Base-by-base conservation (phyloP, 2,329 filamentous ascomycete genomes). In the Escovopsis sp. region DNA sequence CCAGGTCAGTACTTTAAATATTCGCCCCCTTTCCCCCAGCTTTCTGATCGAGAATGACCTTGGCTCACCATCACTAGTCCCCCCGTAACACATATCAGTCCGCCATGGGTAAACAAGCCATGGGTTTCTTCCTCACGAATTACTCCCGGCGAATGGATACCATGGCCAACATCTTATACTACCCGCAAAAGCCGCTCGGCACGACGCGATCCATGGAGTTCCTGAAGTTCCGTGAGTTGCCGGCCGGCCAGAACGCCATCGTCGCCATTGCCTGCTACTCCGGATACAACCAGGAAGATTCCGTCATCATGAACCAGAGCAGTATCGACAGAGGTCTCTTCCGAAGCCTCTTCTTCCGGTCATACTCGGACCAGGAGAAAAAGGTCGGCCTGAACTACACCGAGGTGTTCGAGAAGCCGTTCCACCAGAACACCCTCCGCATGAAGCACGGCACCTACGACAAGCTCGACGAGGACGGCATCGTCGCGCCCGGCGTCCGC, bases 201-300 rank as follows among this genome's bases (percentile, higher is more conserved):
- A 96, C 89, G 2, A 98, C 91, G 15, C 77, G 88, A 49, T 94
- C 89, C 4, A 98, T 98, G 93, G 91, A 98, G 62, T 96, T 93
- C 63, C 70, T 98, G 54, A 94, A 94, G 57, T 98, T 98, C 80
- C 78, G 91, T 65, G 91, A 98, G 63, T 70, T 98, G 45, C 91
- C 91, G 15, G 91, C 91, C 12, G 91, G 91, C 3, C 91, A 98
- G 61, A 98, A 98, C 56, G 91, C 91, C 18, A 98, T 98, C 54
- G 91, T 98, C 11, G 93, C 91, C 35, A 98, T 98, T 64, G 80
- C 87, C 46, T 93, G 85, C 61, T 98, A 98, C 66, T 94, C 88
- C 43, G 91, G 91, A 46, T 98, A 98, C 70, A 98, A 98, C 64
- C 93, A 98, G 62, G 91, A 98, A 86, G 91, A 98, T 78, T 98